Evolutionary conservation across 192 early-diverging fungal genomes (phyloP).

Genomic region (Coemansia sp.): DNA sequence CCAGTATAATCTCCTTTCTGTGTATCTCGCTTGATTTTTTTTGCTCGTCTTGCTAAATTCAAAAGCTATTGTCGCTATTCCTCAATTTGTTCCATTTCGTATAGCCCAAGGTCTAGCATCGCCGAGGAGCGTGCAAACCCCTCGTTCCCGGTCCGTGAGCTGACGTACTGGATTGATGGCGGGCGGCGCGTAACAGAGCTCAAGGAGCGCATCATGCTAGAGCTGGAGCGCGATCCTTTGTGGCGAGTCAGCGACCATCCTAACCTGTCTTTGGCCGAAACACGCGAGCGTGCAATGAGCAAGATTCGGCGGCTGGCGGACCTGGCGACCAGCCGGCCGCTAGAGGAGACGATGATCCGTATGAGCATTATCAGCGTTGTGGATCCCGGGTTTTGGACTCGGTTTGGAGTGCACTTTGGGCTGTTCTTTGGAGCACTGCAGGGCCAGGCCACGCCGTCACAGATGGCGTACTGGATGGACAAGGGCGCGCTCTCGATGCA

Average conservation of each 20-base stretch:
- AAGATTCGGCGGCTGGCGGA: constrained; percentile 74
- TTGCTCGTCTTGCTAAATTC: not conserved
- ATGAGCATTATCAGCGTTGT: constrained; percentile 82
- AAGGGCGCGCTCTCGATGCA: constrained; percentile 82
- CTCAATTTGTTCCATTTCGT: not conserved
- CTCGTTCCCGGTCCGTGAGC: constrained; percentile 73
- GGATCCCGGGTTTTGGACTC: constrained; percentile 90
- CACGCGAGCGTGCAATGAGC: constrained; percentile 84
- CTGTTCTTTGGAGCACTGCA: constrained; percentile 87
- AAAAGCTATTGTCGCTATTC: not conserved
- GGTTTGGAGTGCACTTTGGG: constrained; percentile 89
- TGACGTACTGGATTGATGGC: constrained; percentile 87
- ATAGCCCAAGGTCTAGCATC: constrained; percentile 59
- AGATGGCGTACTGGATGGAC: constrained; percentile 84
- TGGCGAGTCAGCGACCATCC: constrained; percentile 81
- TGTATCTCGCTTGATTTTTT: not conserved
- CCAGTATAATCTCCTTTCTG: no score
- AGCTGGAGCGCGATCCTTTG: constrained; percentile 83
- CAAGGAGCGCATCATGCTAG: constrained; percentile 81
- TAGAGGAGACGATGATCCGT: constrained; percentile 69
- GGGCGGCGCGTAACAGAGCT: constrained; percentile 64
- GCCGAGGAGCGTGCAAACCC: constrained; percentile 75
- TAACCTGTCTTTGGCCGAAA: constrained; percentile 74
- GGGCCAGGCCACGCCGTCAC: constrained; percentile 80
- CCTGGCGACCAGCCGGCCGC: constrained; percentile 71